A percentile compares a stretch with the other conserved stretches of the same genome.
Evolutionary conservation across 2,329 filamentous ascomycete genomes (phyloP).

Genomic region (Aspergillus udagawae): DNA sequence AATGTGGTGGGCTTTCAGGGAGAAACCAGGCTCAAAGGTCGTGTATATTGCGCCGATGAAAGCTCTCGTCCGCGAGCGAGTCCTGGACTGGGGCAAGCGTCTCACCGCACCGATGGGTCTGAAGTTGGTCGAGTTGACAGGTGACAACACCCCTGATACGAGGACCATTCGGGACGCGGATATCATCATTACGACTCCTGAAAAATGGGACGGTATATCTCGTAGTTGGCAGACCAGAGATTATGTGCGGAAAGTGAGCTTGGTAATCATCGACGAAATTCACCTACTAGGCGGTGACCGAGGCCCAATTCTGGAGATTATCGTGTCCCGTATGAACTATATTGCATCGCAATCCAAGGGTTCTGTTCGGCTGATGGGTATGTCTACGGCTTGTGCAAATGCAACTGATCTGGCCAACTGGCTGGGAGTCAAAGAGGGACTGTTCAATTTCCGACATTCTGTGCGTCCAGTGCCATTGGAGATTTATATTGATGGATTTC

Average conservation of each 20-base stretch:
- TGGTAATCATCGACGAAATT: constrained; percentile 98
- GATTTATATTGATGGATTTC: constrained; percentile 96
- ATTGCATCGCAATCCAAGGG: constrained; percentile 92
- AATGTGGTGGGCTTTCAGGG: constrained; percentile 99
- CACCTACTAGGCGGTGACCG: constrained; percentile 94
- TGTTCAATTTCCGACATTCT: constrained; percentile 97
- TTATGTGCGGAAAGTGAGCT: constrained; percentile 88
- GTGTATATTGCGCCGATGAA: constrained; percentile 99
- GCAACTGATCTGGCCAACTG: constrained; percentile 91
- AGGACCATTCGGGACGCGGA: constrained; percentile 92
- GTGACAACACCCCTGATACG: constrained; percentile 96
- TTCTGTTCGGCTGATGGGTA: constrained; percentile 86
- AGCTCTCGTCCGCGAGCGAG: constrained; percentile 90
- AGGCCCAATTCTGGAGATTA: constrained; percentile 96
- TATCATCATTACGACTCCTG: constrained; percentile 97
- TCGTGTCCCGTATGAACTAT: constrained; percentile 92
- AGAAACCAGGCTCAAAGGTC: constrained; percentile 91
- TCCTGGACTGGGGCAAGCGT: constrained; percentile 87
- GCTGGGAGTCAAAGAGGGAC: constrained; percentile 90
- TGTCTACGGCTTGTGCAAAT: constrained; percentile 98
- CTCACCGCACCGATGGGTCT: constrained; percentile 79
- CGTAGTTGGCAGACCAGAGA: constrained; percentile 97
- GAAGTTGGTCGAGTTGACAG: constrained; percentile 90
- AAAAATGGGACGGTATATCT: constrained; percentile 99
- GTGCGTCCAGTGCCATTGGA: constrained; percentile 94